Evolutionary conservation across 176 grass and related monocot genomes (phyloP), one percentile per base, ranked within the genome.

Genomic region (Paspalum notatum): DNA sequence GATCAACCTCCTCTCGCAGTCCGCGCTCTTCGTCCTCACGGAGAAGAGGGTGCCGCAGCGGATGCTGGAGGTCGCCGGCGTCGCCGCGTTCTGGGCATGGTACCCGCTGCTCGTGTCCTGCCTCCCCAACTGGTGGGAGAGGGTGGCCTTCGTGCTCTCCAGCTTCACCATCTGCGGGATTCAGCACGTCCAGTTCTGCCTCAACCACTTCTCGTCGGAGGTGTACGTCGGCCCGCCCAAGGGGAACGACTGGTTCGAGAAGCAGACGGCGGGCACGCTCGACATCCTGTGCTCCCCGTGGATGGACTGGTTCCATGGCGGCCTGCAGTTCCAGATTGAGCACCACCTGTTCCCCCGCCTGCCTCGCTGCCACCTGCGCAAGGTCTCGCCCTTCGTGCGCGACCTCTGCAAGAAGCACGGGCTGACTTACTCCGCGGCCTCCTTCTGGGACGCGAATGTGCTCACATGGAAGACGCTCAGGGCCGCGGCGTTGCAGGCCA

Each of bases 261-360:
- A 95, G 86, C 96, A 99, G 75, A 95, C 96, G 0, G 88, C 82
- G 0, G 96, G 96, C 44, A 53, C 96, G 0, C 84, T 99, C 3
- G 80, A 99, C 87, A 90, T 99, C 68, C 63, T 71, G 54, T 99
- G 96, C 89, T 25, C 96, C 0, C 93, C 96, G 0, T 99, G 89
- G 90, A 95, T 99, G 96, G 96, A 99, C 72, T 99, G 96, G 96
- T 99, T 99, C 91, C 96, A 99, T 27, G 93, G 96, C 1, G 96
- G 96, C 2, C 74, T 99, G 74, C 96, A 99, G 12, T 99, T 93
- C 76, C 96, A 99, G 83, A 76, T 91, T 43, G 96, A 95, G 80
- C 96, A 99, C 96, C 96, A 99, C 68, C 54, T 99, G 9, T 99
- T 99, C 9, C 96, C 96, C 52, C 86, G 96, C 63, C 86, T 99